phyloP scores from a whole-genome alignment of 768 basidiomycete species.

The Mycena epipterygia region DNA sequence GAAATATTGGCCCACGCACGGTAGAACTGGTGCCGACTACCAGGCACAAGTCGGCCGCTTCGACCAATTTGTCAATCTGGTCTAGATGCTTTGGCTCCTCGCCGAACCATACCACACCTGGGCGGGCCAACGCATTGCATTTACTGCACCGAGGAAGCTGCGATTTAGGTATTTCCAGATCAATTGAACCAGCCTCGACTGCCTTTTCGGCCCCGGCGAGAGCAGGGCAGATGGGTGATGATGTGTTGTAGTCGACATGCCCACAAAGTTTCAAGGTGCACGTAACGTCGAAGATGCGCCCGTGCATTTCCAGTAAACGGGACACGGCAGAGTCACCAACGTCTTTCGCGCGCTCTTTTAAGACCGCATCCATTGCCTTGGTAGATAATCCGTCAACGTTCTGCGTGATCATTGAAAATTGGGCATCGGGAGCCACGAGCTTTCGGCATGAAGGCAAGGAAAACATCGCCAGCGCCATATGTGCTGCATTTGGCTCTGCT shows the following conservation, averaged over 20 bases:
- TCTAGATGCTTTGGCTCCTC: conserved; percentile 57
- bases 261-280: conserved; percentile 61
- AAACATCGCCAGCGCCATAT: conserved; percentile 62
- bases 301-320: conserved; percentile 73
- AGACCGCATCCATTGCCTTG: conserved; percentile 51
- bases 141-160: conserved; percentile 60
- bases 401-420: conserved; percentile 69
- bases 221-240: conserved; percentile 60
- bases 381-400: conserved; percentile 71
- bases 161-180: conserved; percentile 53
- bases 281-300: conserved; percentile 64
- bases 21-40: conserved; percentile 70
- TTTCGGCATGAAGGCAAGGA: conserved; percentile 55
- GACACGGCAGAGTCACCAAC: conserved; percentile 36
- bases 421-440: conserved; percentile 55
- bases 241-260: conserved; percentile 54
- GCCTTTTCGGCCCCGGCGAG: conserved; percentile 58
- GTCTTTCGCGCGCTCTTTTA: conserved; percentile 28
- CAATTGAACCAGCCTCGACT: conserved; percentile 51
- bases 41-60: conserved; percentile 63
- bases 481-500: conserved; percentile 69
- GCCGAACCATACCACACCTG: conserved; percentile 73
- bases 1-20: conserved; percentile 43
- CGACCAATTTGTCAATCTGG: conserved; percentile 56
- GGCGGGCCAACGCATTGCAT: conserved; percentile 60